Evolutionary conservation across 306 rosid species (phyloP).

Genomic region (Inga oerstediana): DNA sequence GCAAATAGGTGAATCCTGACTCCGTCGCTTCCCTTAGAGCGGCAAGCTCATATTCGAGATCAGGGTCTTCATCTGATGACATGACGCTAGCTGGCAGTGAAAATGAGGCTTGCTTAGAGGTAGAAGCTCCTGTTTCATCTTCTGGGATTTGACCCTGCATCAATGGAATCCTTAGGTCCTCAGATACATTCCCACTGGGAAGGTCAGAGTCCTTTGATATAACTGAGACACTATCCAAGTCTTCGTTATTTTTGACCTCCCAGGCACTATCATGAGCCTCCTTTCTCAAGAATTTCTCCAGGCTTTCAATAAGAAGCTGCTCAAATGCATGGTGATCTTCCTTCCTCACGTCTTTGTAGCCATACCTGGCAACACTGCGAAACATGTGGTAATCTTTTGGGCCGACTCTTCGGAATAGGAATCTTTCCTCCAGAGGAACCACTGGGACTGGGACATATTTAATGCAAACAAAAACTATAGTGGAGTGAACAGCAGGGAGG

Average conservation of each 20-base stretch:
- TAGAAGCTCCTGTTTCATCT: constrained; percentile 38
- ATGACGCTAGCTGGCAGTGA: constrained; percentile 63
- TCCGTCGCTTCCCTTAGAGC: constrained; percentile 88
- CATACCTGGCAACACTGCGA: constrained; percentile 90
- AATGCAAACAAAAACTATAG: constrained; percentile 84
- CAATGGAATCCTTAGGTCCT: constrained; percentile 73
- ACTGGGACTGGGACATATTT: constrained; percentile 93
- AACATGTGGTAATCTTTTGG: constrained; percentile 95
- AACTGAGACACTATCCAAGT: constrained; percentile 47
- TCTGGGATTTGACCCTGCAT: constrained; percentile 49
- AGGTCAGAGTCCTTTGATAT: constrained; percentile 45
- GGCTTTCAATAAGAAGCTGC: constrained; percentile 87
- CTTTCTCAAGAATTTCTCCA: constrained; percentile 81
- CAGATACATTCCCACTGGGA: constrained; percentile 43
- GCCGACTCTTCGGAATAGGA: constrained; percentile 88
- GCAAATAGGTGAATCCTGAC: constrained; percentile 90
- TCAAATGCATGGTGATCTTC: constrained; percentile 96
- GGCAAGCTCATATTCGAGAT: constrained; percentile 86
- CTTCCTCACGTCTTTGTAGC: constrained; percentile 87
- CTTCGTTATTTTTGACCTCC: constrained; percentile 56
- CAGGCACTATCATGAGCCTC: constrained; percentile 83
- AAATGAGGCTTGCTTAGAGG: constrained; percentile 43
- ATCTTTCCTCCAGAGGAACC: constrained; percentile 95
- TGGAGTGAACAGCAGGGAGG: constrained; percentile 96
- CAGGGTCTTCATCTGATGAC: constrained; percentile 73